phyloP scores from a whole-genome alignment of 768 basidiomycete species.

The Jaapia argillacea region DNA sequence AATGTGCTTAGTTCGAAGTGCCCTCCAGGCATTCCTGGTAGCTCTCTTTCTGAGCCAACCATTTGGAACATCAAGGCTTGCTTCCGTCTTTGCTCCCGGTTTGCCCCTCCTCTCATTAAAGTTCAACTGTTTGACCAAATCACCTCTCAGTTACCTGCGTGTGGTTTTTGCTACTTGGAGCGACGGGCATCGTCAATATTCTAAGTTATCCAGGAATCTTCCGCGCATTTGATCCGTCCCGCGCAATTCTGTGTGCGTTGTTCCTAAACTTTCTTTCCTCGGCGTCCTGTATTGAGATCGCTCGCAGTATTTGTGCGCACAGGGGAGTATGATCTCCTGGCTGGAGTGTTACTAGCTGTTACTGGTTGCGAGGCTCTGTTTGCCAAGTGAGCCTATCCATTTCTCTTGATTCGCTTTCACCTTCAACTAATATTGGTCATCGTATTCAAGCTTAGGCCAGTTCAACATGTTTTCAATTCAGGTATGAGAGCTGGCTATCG shows the following conservation, averaged over 20 bases:
- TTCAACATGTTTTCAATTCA: slow-evolving; percentile 55
- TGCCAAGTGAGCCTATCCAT: slow-evolving; percentile 37
- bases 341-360: slow-evolving; percentile 55
- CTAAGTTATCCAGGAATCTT: slow-evolving; percentile 45
- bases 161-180: slow-evolving; percentile 44
- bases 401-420: not conserved
- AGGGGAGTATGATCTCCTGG: slow-evolving; percentile 45
- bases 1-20: not conserved
- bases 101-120: slow-evolving; percentile 5
- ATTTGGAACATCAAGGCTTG: slow-evolving; percentile 46
- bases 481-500: slow-evolving; percentile 18
- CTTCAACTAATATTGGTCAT: not conserved
- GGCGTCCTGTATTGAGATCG: not conserved
- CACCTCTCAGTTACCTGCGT: slow-evolving; percentile 37
- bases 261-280: not conserved
- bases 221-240: slow-evolving; percentile 57
- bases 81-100: slow-evolving; percentile 46
- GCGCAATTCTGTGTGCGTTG: slow-evolving; percentile 47
- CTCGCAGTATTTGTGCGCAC: slow-evolving; percentile 54
- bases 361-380: slow-evolving; percentile 65
- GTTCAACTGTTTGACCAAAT: not conserved
- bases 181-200: slow-evolving; percentile 50
- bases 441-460: slow-evolving; percentile 42
- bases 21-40: slow-evolving; percentile 37
- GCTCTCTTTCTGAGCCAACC: slow-evolving; percentile 49